phyloP scores from a whole-genome alignment of 2,329 filamentous ascomycete genomes.

The Hymenoscyphus albidus region DNA sequence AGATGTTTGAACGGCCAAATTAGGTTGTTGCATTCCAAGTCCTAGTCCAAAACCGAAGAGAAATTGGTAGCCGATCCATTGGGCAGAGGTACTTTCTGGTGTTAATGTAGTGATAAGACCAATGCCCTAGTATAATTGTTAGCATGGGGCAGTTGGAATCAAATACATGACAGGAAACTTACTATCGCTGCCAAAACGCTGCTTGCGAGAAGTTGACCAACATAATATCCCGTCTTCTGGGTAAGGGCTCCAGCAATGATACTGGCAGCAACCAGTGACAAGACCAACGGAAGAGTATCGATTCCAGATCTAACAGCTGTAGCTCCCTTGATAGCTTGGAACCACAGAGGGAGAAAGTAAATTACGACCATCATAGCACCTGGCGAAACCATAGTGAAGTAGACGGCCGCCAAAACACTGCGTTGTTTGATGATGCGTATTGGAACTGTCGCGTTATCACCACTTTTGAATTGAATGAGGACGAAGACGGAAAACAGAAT shows the following conservation, averaged over 20 bases:
- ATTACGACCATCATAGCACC: constrained; percentile 43
- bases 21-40: constrained; percentile 32
- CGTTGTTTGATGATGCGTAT: constrained; percentile 39
- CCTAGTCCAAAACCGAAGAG: constrained; percentile 32
- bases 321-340: constrained; percentile 44
- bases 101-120: constrained; percentile 41
- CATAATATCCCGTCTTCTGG: constrained; percentile 31
- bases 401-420: constrained; percentile 34
- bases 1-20: constrained; percentile 30
- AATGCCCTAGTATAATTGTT: constrained; percentile 28
- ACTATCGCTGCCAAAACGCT: constrained; percentile 32
- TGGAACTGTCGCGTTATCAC: constrained; percentile 40
- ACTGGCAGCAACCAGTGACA: constrained; percentile 33
- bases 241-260: constrained; percentile 34
- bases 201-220: constrained; percentile 25
- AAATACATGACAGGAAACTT: neutral
- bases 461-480: constrained; percentile 36
- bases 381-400: constrained; percentile 34
- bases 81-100: constrained; percentile 31
- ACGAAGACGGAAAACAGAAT: constrained; percentile 32
- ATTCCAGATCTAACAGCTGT: constrained; percentile 39
- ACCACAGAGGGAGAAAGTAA: constrained; percentile 46
- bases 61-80: constrained; percentile 37
- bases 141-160: neutral
- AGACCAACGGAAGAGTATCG: constrained; percentile 35